Base-by-base conservation (phyloP, 2,329 filamentous ascomycete species). In the Plectosphaerella sp. region DNA sequence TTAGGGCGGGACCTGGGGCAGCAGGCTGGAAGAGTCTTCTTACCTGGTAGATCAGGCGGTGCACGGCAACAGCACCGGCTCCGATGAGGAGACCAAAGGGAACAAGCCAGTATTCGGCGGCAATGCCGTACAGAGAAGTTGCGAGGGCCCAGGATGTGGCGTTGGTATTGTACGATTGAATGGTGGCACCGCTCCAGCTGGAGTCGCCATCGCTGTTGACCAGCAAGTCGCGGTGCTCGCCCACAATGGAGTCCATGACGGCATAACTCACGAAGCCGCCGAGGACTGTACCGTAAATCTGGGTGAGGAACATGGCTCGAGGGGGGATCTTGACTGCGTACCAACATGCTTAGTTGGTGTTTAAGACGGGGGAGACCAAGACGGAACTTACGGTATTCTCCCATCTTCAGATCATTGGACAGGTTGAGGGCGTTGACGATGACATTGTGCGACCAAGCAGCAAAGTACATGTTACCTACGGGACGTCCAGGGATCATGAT, bases 391-490 rank as follows among this genome's bases (percentile, higher is more conserved):
- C 76, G 72, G 48, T 83, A 83, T 66, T 83, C 77, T 18, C 80
- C 80, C 70, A 82, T 73, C 65, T 83, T 83, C 22, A 83, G 61
- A 55, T 82, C 78, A 46, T 72, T 76, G 37, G 69, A 76, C 7
- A 83, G 65, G 50, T 67, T 75, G 45, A 83, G 74, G 0, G 71
- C 66, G 48, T 78, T 78, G 3, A 52, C 12, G 47, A 83, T 81
- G 47, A 82, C 76, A 37, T 76, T 79, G 63, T 83, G 80, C 1
- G 78, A 82, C 78, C 78, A 83, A 11, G 74, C 74, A 8, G 79
- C 75, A 59, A 82, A 82, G 61, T 81, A 82, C 75, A 82, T 78
- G 62, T 82, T 82, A 3, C 76, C 78, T 5, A 82, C 58, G 1
- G 78, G 78, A 1, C 73, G 72, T 2, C 71, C 74, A 2, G 78